These are phyloP conservation scores for Penicillium verhagenii DNA, from an alignment of 495 filamentous ascomycete species.

Conservation along the genomic window DNA sequence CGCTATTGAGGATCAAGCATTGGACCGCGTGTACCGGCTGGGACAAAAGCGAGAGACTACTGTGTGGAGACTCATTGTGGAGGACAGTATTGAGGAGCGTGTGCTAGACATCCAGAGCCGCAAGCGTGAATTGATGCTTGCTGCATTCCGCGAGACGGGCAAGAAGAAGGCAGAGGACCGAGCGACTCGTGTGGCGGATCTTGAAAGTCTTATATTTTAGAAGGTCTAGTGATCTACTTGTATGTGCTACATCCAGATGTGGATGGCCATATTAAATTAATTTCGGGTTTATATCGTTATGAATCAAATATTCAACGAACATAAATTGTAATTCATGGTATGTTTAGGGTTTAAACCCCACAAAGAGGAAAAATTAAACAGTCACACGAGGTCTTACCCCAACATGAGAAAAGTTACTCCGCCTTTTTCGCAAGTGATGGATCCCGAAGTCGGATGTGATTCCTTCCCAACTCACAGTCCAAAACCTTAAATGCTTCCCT, in stretches of 20 bases:
- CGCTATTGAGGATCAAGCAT: slow-evolving; percentile 89
- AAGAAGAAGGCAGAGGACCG: slow-evolving; percentile 49
- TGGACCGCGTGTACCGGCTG: slow-evolving; percentile 86
- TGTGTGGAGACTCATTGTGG: slow-evolving; percentile 81
- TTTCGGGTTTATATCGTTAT: background rate
- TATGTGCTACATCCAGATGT: too few relatives aligned
- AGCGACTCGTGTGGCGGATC: slow-evolving; percentile 54
- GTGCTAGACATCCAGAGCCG: slow-evolving; percentile 78
- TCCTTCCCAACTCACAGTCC: background rate
- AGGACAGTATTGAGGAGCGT: slow-evolving; percentile 80
- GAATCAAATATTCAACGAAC: background rate
- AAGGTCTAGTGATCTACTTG: background rate
- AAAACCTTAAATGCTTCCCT: background rate
- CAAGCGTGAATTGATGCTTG: slow-evolving; percentile 75
- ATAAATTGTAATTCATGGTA: background rate
- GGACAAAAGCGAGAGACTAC: slow-evolving; percentile 78
- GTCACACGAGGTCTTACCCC: too few relatives aligned
- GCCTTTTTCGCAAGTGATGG: too few relatives aligned
- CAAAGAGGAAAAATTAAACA: too few relatives aligned
- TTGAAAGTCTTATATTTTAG: slow-evolving; percentile 52
- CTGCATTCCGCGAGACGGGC: slow-evolving; percentile 70
- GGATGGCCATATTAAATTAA: too few relatives aligned
- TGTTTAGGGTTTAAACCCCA: too few relatives aligned
- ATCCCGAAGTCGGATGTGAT: too few relatives aligned
- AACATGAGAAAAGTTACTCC: background rate